Evolutionary conservation across 352 stramenopile genomes (phyloP).

Genomic region (Pythium pyrilobum): DNA sequence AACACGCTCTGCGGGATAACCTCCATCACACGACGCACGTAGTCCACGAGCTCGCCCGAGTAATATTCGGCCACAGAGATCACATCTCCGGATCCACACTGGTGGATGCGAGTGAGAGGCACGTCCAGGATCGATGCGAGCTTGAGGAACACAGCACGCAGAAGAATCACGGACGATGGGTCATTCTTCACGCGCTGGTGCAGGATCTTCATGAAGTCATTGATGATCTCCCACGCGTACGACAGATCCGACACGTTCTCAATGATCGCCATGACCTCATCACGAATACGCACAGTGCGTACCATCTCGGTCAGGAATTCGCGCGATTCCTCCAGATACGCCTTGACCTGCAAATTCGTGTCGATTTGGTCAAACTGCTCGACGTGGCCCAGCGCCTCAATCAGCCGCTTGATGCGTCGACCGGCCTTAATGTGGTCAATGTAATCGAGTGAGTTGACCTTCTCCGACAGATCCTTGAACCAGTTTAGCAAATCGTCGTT

Average conservation of each 20-base stretch:
- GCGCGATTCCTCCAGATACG: slow-evolving; percentile 89
- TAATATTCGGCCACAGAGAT: slow-evolving; percentile 94
- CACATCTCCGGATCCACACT: slow-evolving; percentile 90
- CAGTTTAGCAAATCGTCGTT: slow-evolving; percentile 93
- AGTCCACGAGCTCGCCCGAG: slow-evolving; percentile 91
- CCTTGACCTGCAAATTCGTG: slow-evolving; percentile 93
- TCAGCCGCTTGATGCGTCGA: slow-evolving; percentile 92
- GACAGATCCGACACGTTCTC: slow-evolving; percentile 93
- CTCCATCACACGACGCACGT: slow-evolving; percentile 92
- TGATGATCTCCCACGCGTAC: slow-evolving; percentile 94
- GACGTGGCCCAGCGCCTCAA: slow-evolving; percentile 92
- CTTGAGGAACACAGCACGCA: slow-evolving; percentile 94
- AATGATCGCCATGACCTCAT: slow-evolving; percentile 90
- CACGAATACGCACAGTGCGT: slow-evolving; percentile 90
- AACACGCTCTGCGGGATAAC: slow-evolving; percentile 95
- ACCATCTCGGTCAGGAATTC: slow-evolving; percentile 94
- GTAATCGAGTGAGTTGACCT: slow-evolving; percentile 89
- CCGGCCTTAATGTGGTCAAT: slow-evolving; percentile 92
- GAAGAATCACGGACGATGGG: slow-evolving; percentile 88
- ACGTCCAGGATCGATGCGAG: slow-evolving; percentile 93
- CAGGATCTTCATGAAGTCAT: slow-evolving; percentile 92
- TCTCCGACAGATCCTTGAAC: slow-evolving; percentile 90
- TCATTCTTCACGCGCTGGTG: slow-evolving; percentile 92
- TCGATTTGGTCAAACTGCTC: slow-evolving; percentile 96
- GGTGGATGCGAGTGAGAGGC: slow-evolving; percentile 89